phyloP scores from a whole-genome alignment of 148 eudicot genomes.

The Rheum nobile region DNA sequence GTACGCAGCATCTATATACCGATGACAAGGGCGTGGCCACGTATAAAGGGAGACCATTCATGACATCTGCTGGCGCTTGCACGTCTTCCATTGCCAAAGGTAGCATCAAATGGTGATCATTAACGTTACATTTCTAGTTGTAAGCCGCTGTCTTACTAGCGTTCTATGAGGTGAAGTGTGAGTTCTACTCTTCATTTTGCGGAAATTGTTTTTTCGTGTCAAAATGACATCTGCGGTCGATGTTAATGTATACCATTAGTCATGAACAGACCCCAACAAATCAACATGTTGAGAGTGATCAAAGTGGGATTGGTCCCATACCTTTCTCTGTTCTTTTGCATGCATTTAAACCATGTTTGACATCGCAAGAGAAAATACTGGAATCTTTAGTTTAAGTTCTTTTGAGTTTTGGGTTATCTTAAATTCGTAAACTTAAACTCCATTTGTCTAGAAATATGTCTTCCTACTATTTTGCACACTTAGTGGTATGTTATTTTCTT shows the following conservation, averaged over 20 bases:
- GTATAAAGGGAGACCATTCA: constrained; percentile 83
- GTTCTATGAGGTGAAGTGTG: too few relatives aligned
- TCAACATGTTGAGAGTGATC: too few relatives aligned
- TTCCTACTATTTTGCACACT: too few relatives aligned
- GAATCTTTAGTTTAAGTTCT: too few relatives aligned
- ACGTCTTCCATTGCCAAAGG: constrained; percentile 71
- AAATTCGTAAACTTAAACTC: too few relatives aligned
- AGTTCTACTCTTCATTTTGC: background rate
- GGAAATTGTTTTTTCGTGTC: background rate
- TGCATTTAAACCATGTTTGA: background rate
- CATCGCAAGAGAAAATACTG: too few relatives aligned
- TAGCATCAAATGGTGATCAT: constrained; percentile 43
- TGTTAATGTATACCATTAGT: background rate
- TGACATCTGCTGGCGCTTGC: constrained; percentile 93
- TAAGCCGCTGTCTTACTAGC: too few relatives aligned
- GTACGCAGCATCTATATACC: constrained; percentile 70
- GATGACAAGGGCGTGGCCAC: constrained; percentile 87
- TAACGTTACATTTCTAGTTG: background rate
- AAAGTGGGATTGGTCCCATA: background rate
- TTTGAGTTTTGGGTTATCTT: too few relatives aligned
- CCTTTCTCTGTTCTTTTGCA: background rate
- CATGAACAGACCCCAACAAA: background rate
- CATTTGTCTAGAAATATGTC: too few relatives aligned
- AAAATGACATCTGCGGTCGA: background rate
- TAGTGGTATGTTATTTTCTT: constrained; percentile 35